A percentile compares a stretch with the other conserved stretches of the same genome.
phyloP scores from a whole-genome alignment of 768 basidiomycete genomes.

The Dioszegia crocea region DNA sequence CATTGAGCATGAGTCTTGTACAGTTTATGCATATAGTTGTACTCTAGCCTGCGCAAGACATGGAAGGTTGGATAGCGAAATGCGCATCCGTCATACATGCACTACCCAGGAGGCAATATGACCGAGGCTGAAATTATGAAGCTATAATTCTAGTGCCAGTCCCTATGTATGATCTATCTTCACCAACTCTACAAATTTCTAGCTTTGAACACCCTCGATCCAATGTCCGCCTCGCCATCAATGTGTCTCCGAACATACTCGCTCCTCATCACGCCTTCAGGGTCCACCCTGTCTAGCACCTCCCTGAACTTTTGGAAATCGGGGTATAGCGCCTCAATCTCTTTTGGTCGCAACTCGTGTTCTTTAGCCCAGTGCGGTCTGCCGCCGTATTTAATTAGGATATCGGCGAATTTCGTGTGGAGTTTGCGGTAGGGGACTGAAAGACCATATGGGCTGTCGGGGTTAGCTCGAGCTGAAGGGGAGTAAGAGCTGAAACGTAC shows the following conservation, averaged over 20 bases:
- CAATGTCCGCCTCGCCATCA: constrained; percentile 59
- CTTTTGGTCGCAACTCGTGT: constrained; percentile 65
- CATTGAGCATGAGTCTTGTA: neutral
- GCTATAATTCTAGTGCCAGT: neutral
- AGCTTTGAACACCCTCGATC: constrained; percentile 55
- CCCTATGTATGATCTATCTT: neutral
- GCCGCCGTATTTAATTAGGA: constrained; percentile 66
- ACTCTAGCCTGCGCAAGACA: neutral
- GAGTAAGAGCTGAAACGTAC: constrained; percentile 55
- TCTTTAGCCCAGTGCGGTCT: constrained; percentile 97
- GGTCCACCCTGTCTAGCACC: constrained; percentile 67
- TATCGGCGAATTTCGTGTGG: constrained; percentile 70
- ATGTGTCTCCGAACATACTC: constrained; percentile 86
- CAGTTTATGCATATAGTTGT: neutral
- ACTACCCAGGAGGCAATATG: too few relatives aligned
- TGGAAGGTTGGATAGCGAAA: too few relatives aligned
- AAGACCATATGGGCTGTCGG: constrained; percentile 81
- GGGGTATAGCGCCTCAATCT: constrained; percentile 69
- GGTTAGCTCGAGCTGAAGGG: too few relatives aligned
- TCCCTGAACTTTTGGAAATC: constrained; percentile 70
- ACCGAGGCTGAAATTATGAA: neutral
- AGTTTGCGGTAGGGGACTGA: constrained; percentile 74
- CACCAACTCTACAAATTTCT: neutral
- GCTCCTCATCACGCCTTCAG: constrained; percentile 67
- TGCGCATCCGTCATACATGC: too few relatives aligned